Base-by-base conservation (phyloP, 1,139 yeast genomes). In the Yarrowia galli region DNA sequence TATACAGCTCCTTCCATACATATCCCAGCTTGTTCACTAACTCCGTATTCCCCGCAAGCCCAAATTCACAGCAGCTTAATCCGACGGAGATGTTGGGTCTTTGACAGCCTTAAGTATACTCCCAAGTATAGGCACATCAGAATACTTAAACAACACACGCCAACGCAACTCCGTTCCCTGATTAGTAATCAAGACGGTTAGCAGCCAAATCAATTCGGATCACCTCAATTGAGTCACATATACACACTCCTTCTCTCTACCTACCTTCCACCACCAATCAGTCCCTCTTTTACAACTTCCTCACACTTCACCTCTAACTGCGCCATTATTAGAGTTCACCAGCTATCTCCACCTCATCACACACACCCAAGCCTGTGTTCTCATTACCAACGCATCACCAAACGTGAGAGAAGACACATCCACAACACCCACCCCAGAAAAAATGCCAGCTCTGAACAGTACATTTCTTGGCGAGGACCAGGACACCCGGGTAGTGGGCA, bases 371-470 rank as follows among this genome's bases (percentile, higher is more conserved):
- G 20, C 58, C 58, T 35, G 23, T 28, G n/a, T n/a, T n/a, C n/a
- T 49, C 36, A 46, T 46, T 23, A 10, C 48, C 45, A 43, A 43
- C 48, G 35, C 43, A 49, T 38, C 58, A 53, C 64, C 32, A 43
- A 22, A 23, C 49, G 51, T 46, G 25, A 43, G 32, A 28, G 10
- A 22, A 28, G 10, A 22, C 48, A 43, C 51, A 23, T 25, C 28
- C 18, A 28, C 38, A 15, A 15, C n/a, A 15, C 18, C 15, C 40
- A n/a, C n/a, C n/a, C n/a, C n/a, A n/a, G n/a, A n/a, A 22, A 43
- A 22, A 69, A 65, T 61, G 66, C 66, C 91, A 83, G 97, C 97
- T 23, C 92, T 90, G 75, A 97, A 92, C 75, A 91, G 97, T n/a
- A 91, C 97, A 4, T 92, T 92, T 75, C 83, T 89, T 67, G 86